phyloP scores from a whole-genome alignment of 2,329 filamentous ascomycete species.

The Xylaria multiplex region DNA sequence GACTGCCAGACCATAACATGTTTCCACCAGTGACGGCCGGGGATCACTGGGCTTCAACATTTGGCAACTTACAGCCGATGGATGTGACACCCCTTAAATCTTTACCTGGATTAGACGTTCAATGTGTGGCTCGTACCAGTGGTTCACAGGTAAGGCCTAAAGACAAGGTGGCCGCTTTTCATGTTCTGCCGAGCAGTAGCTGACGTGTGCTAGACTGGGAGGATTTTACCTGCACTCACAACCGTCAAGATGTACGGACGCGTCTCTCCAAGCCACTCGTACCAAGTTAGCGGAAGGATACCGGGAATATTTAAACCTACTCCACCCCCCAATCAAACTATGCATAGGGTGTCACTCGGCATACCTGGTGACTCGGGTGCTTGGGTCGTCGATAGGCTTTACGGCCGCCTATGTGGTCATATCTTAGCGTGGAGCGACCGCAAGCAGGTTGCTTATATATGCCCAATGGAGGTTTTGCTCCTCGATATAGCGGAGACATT shows the following conservation, averaged over 20 bases:
- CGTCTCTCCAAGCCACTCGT: constrained; percentile 78
- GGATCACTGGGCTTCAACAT: constrained; percentile 47
- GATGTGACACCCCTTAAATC: constrained; percentile 67
- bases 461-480: constrained; percentile 91
- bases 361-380: constrained; percentile 92
- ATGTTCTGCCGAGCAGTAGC: neutral
- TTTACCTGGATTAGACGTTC: constrained; percentile 80
- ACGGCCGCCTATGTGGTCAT: constrained; percentile 87
- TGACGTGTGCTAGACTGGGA: constrained; percentile 65
- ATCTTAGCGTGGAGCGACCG: constrained; percentile 87
- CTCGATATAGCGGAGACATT: constrained; percentile 85
- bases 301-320: constrained; percentile 38
- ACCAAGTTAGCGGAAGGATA: constrained; percentile 62
- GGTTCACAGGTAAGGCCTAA: constrained; percentile 65
- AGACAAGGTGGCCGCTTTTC: neutral
- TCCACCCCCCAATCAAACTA: constrained; percentile 32
- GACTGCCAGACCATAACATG: constrained; percentile 76
- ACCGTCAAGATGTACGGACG: constrained; percentile 90
- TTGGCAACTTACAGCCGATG: constrained; percentile 60
- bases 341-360: constrained; percentile 58
- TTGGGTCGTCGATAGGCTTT: constrained; percentile 85
- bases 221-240: constrained; percentile 79
- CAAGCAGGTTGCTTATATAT: constrained; percentile 88
- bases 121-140: constrained; percentile 88
- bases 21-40: constrained; percentile 60